Evolutionary conservation across 805 yeast species (phyloP).

Genomic region (Lipomyces anomalus): DNA sequence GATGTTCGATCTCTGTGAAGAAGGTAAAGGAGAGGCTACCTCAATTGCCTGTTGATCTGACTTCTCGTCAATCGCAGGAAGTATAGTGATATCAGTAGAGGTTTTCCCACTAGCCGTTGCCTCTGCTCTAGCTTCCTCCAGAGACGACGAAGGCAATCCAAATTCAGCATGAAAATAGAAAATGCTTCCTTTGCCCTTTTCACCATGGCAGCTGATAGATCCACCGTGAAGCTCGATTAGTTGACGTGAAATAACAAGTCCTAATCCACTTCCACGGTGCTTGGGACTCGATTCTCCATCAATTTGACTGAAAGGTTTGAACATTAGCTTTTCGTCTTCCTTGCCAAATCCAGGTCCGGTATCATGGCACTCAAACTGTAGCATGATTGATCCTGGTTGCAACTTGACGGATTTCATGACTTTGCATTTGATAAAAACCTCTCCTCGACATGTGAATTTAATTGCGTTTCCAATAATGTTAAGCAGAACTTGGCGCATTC

Average conservation of each 20-base stretch:
- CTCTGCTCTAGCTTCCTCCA: too few relatives aligned
- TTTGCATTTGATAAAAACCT: constrained; percentile 31
- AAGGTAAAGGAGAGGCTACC: too few relatives aligned
- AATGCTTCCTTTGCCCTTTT: constrained; percentile 30
- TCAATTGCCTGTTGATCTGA: too few relatives aligned
- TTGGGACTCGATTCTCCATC: constrained; percentile 25
- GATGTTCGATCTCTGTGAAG: too few relatives aligned
- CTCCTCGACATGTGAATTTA: constrained; percentile 33
- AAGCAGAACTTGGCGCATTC: constrained; percentile 33
- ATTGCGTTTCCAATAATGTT: constrained; percentile 35
- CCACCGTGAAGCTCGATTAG: constrained; percentile 34
- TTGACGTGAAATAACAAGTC: constrained; percentile 34
- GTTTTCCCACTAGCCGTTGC: too few relatives aligned
- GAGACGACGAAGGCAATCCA: constrained; percentile 27
- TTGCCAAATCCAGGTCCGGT: constrained; percentile 34
- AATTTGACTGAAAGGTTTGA: constrained; percentile 34
- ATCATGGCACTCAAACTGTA: constrained; percentile 32
- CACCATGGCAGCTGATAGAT: constrained; percentile 29
- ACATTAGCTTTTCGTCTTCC: constrained; percentile 31
- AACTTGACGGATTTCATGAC: constrained; percentile 15
- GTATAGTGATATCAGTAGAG: too few relatives aligned
- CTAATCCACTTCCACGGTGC: constrained; percentile 34
- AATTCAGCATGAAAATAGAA: constrained; percentile 31
- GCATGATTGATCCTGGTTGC: constrained; percentile 20
- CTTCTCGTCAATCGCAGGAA: too few relatives aligned